Base-by-base conservation (phyloP, 140 eudicot species). In the Eryngium alpinum region DNA sequence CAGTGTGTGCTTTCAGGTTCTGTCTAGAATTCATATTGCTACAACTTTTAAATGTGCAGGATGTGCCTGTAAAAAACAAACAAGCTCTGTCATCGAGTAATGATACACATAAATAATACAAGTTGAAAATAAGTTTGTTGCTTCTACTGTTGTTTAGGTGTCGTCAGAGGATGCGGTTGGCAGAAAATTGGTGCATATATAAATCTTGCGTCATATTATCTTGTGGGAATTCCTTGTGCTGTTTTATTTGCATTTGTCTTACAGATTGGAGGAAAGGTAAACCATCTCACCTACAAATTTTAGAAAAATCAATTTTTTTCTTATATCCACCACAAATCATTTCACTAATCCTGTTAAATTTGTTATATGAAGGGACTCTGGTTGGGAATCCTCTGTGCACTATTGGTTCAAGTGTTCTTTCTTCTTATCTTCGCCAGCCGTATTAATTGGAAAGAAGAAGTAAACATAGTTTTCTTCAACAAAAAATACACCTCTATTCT, bases 111-210 rank as follows among this genome's bases (percentile, higher is more conserved):
- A 38, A 38, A 38, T 38, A 38, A 38, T 38, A 18, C 18, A 22
- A 9, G 56, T 5, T 11, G 31, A 43, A 13, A 27, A 44, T 10
- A 6, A 43, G 28, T 50, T 17, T 83, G 10, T 27, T 72, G 2
- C 9, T 63, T 33, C 51, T 10, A 21, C 18, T 59, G 15, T 51
- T 63, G 29, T 86, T 5, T 14, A 92, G 97, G 97, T 51, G 80
- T 87, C 59, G 96, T 89, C 31, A 88, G 97, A 88, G 98, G 98
- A 88, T 87, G 94, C 77, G 98, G 98, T 15, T 84, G 90, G 89
- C 98, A 94, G 73, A 88, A 92, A 79, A 89, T 89, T 52, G 97
- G 98, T 18, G 98, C 98, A 50, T 89, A 57, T 77, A 87, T 94
- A 76, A 92, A 94, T 80, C 96, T 94, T 50, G 98, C 97, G 27